Evolutionary conservation across 75 land plant genomes (phyloP), one percentile per base, ranked within the genome.

Genomic region (Pinus albicaulis): DNA sequence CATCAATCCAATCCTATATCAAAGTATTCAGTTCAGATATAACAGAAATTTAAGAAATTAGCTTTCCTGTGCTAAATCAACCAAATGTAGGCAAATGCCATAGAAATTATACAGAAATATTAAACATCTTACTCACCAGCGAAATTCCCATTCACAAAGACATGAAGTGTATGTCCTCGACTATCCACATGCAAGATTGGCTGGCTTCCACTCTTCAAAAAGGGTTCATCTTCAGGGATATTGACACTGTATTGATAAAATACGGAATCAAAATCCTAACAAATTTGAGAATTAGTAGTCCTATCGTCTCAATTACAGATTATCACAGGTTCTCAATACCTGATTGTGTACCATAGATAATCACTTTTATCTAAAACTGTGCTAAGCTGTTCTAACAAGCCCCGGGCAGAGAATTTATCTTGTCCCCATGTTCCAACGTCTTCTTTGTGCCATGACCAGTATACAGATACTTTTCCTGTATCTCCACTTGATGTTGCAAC

Each of bases 301-400:
- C 53, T 48, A 10, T 48, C 53, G 53, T 48, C 53, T 48, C 53
- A 10, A 48, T 10, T 48, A 11, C 53, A 48, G 12, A 48, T 48
- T 26, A 3, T 14, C 15, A 71, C 23, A 24, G 25, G n/a, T 44
- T 55, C 28, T 17, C 11, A 64, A 59, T 79, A 96, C 99, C 88
- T 90, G 14, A 87, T 94, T 76, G 89, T 85, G 73, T 92, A 96
- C 98, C 98, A 96, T 34, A 96, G 74, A 71, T 94, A 96, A 66
- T 96, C 99, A 79, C 91, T 89, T 8, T 58, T 58, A 83, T 96
- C 99, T 80, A 76, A 81, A 11, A 86, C 78, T 16, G 82, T 79
- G 11, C 58, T 74, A 26, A 90, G 80, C 71, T 96, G 99, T 65
- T 96, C 99, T 20, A 90, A 34, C 57, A 96, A 77, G 11, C 70